Base-by-base conservation (phyloP, 352 stramenopile species). In the Hyaloperonospora arabidopsidis region DNA sequence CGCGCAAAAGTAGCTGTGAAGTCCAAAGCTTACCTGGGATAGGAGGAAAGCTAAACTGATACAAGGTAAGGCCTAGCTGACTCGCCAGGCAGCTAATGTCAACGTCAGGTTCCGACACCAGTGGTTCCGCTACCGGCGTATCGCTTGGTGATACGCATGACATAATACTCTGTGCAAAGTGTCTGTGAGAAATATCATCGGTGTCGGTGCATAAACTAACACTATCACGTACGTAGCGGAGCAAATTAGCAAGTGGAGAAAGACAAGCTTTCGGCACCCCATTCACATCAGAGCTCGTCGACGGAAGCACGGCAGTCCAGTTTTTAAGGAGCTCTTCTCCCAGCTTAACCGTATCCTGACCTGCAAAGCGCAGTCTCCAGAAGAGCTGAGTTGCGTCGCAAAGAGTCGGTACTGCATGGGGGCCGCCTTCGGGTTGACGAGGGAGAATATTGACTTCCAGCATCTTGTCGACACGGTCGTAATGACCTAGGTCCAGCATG, bases 401-500 rank as follows among this genome's bases (percentile, higher is more conserved):
- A 13, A 93, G 56, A n/a, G 70, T 79, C 5, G 59, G 65, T 13
- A 81, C 63, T 7, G 79, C 72, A 54, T 90, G 75, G 6, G 52
- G 48, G 17, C 52, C 41, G n/a, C 48, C 67, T 7, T 86, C 59
- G 5, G 48, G 52, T 23, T 82, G 61, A 12, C 61, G 67, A 5
- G 72, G 70, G 10, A 92, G 52, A 19, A 94, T 91, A 49, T 77
- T 79, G 25, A 87, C 66, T 21, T 88, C 74, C 39, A 94, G 52
- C 55, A 94, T 86, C 57, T 88, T 87, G 43, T 77, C 47, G 41
- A 94, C 87, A 52, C 82, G 81, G 46, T 90, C 82, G 57, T 91
- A 94, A 35, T 84, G 70, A 0, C 84, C 84, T 21, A 91, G 51
- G 48, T 92, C 84, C 34, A 94, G 57, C 51, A 94, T 72, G 47